Base-by-base conservation (phyloP, 2,329 filamentous ascomycete genomes). In the Raffaelea ambrosiae region DNA sequence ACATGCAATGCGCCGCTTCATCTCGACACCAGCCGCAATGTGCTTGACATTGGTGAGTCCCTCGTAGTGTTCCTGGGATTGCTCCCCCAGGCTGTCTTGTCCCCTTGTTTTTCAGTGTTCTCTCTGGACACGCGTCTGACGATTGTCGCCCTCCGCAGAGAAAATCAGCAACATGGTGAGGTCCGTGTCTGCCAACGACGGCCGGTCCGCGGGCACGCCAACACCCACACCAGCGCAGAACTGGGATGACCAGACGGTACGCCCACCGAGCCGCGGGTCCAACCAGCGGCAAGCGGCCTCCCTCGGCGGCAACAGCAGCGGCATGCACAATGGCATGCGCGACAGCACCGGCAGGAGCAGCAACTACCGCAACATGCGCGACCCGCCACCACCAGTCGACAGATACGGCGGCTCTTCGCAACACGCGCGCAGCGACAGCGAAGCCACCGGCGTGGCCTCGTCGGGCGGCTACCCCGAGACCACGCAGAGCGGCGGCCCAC, bases 121-220 rank as follows among this genome's bases (percentile, higher is more conserved):
- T 36, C 33, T 13, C 36, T 31, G 14, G 11, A 14, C 44, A 3
- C 20, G 5, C 39, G 4, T 22, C 13, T 22, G 5, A 40, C 36
- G 7, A 39, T 19, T 33, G 16, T 9, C 31, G 16, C 16, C 7
- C 36, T 39, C 55, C 39, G 39, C 65, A 96, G 91, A 95, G 67
- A 97, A 96, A 77, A 81, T 97, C 55, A 94, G 88, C 67, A 93
- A 81, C 63, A 87, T 97, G 64, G 88, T 97, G 51, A 85, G 89
- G 57, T 89, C 88, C 18, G 85, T 83, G 26, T 86, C 87, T 14
- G 68, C 77, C 53, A 79, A 69, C 58, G 88, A 93, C 55, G 68
- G 70, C 13, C 72, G 77, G 55, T 77, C 76, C 46, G 59, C 66
- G 26, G 64, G 68, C 39, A 73, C 74, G 10, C 68, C 74, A 5